Evolutionary conservation across 306 rosid species (phyloP).

Genomic region (Herpetospermum pedunculosum): DNA sequence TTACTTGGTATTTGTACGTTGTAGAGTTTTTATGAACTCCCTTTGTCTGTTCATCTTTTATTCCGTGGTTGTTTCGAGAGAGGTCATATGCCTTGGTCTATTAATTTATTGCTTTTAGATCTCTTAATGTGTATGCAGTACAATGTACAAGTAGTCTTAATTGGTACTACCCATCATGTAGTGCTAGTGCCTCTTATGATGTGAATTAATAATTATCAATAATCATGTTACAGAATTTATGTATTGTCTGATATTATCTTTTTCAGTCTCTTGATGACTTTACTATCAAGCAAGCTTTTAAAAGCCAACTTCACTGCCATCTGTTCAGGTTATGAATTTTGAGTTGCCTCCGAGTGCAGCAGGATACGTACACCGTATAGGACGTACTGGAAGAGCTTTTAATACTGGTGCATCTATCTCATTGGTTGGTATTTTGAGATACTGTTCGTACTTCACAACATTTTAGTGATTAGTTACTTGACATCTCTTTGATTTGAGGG

Average conservation of each 20-base stretch:
- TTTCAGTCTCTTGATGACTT: background rate
- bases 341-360: conserved; percentile 73
- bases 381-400: conserved; percentile 95
- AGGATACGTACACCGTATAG: conserved; percentile 86
- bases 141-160: background rate
- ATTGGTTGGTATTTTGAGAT: conserved; percentile 48
- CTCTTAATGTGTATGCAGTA: background rate
- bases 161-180: background rate
- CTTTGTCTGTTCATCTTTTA: background rate
- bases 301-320: conserved; percentile 2
- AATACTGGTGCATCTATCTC: conserved; percentile 81
- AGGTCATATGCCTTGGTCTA: background rate
- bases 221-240: background rate
- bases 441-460: background rate
- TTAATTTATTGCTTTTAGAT: background rate
- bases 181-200: background rate
- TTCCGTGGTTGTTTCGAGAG: background rate
- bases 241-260: background rate
- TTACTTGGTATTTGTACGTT: background rate
- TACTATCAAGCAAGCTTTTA: background rate
- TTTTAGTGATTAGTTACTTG: background rate
- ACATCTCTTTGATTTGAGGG: background rate
- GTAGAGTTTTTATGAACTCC: background rate
- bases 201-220: background rate
- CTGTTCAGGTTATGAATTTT: conserved; percentile 71